phyloP scores from a whole-genome alignment of 163 green algal genomes.

The Volvox carteri region DNA sequence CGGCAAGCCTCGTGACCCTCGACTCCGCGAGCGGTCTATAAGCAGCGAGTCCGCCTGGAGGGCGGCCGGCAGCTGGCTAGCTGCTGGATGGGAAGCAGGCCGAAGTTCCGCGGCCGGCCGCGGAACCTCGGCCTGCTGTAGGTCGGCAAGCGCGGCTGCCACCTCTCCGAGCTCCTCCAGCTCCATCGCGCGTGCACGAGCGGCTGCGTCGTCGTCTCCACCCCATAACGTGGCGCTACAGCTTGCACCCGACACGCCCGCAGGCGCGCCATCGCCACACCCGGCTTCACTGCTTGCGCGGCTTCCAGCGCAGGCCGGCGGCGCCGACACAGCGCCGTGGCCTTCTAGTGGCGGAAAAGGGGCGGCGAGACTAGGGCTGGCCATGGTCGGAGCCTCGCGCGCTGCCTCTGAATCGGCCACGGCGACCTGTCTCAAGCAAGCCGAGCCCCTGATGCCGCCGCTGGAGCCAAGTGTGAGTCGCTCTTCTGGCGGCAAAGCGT shows the following conservation, averaged over 20 bases:
- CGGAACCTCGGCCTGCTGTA: slow-evolving; percentile 31
- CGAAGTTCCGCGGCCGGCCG: too few species aligned
- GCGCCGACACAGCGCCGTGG: background rate
- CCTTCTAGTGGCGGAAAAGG: background rate
- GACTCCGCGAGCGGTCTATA: background rate
- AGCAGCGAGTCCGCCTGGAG: background rate
- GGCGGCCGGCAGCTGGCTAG: background rate
- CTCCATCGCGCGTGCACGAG: slow-evolving; percentile 23
- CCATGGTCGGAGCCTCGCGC: background rate
- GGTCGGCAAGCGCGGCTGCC: slow-evolving; percentile 31
- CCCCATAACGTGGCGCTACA: background rate
- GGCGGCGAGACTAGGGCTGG: background rate
- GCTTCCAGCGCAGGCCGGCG: background rate
- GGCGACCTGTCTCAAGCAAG: background rate
- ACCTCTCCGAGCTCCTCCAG: slow-evolving; percentile 55
- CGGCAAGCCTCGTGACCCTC: background rate
- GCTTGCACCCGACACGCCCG: background rate
- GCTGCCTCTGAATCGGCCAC: background rate
- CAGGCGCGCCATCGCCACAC: background rate
- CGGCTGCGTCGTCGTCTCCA: slow-evolving; percentile 12
- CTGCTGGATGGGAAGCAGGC: background rate
- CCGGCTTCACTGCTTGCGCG: background rate
- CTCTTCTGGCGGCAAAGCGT: background rate
- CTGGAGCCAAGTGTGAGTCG: background rate
- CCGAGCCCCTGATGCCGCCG: background rate